Evolutionary conservation across 208 protist species (phyloP).

Genomic region (Wallacemonas collosoma): DNA sequence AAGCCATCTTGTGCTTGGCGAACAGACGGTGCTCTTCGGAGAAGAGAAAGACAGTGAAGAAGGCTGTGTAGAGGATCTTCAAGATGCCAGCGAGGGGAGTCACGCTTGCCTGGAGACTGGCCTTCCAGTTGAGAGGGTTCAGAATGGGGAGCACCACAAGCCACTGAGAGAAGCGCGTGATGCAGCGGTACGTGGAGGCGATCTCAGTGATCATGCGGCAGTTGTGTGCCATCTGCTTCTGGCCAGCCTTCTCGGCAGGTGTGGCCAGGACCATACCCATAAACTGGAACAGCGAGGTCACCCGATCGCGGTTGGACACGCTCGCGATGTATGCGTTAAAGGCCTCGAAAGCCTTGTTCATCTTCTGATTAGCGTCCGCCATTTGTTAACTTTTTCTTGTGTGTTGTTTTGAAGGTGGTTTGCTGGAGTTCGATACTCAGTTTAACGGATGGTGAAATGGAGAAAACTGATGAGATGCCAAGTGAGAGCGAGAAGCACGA

Average conservation of each 20-base stretch:
- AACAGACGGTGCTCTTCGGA: conserved; percentile 78
- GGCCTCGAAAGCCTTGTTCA: conserved; percentile 26
- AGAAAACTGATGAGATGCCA: too few relatives aligned
- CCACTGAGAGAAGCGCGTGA: conserved; percentile 80
- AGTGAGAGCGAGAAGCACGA: too few relatives aligned
- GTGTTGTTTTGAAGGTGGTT: not conserved
- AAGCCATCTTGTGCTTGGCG: conserved; percentile 51
- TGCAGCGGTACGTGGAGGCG: conserved; percentile 65
- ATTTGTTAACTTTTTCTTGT: not conserved
- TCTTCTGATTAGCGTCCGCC: conserved; percentile 21
- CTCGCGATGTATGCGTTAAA: conserved; percentile 64
- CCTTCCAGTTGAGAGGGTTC: conserved; percentile 47
- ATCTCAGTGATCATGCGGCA: conserved; percentile 52
- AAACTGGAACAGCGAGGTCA: conserved; percentile 75
- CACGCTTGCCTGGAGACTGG: conserved; percentile 36
- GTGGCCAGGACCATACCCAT: conserved; percentile 48
- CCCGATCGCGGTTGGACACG: conserved; percentile 62
- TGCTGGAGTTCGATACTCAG: too few relatives aligned
- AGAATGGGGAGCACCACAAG: conserved; percentile 58
- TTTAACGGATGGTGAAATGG: too few relatives aligned
- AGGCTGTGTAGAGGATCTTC: conserved; percentile 59
- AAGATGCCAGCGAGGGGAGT: conserved; percentile 44
- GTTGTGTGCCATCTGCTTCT: conserved; percentile 37
- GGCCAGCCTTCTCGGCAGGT: conserved; percentile 43
- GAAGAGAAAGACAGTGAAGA: conserved; percentile 78